Percentiles rank a stretch among this genome's conserved stretches.
phyloP scores from a whole-genome alignment of 2,329 filamentous ascomycete species.

The Onygena corvina region DNA sequence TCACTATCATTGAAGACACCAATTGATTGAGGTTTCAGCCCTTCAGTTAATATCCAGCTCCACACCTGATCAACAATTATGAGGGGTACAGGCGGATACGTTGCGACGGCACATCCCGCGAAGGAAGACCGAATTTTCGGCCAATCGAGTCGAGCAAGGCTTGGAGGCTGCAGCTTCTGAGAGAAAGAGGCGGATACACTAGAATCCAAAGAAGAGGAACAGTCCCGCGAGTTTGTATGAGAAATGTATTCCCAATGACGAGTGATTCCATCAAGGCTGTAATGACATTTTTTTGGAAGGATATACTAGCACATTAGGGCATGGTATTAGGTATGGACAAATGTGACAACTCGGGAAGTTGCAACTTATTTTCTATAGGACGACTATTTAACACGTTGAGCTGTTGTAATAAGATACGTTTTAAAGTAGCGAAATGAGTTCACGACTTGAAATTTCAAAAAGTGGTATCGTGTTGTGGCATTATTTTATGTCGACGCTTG shows the following conservation, averaged over 20 bases:
- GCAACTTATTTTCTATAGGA: neutral
- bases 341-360: neutral
- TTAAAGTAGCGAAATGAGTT: neutral
- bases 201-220: neutral
- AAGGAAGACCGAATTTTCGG: no score
- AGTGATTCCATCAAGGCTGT: no score
- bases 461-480: no score
- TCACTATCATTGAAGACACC: constrained; percentile 1
- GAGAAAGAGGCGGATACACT: no score
- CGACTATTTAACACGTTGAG: neutral
- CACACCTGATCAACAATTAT: no score
- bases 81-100: no score
- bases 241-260: neutral
- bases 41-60: no score
- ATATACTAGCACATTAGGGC: neutral
- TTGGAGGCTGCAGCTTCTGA: no score
- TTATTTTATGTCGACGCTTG: no score
- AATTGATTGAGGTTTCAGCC: neutral
- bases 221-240: neutral
- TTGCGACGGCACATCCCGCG: no score
- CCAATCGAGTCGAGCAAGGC: no score
- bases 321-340: neutral
- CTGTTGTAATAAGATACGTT: neutral
- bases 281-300: neutral
- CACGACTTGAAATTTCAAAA: neutral